Percentiles rank a stretch among this genome's conserved stretches.
Evolutionary conservation across 352 stramenopile species (phyloP).

Genomic region (Globisporangium carolinianum): DNA sequence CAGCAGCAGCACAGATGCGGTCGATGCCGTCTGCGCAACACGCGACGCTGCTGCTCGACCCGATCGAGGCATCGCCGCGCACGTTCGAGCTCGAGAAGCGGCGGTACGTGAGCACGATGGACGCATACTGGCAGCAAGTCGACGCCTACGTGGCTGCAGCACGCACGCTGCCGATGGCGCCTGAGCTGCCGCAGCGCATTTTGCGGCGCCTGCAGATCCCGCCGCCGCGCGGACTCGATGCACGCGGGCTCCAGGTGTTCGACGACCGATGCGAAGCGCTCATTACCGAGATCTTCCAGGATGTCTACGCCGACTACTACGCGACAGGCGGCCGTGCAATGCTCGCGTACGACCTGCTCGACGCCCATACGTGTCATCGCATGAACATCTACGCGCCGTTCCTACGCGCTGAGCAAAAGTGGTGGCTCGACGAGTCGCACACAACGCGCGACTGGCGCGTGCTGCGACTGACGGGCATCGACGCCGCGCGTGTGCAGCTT

Average conservation of each 20-base stretch:
- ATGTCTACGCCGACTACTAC: conserved; percentile 76
- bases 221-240: conserved; percentile 35
- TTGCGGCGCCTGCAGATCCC: conserved; percentile 68
- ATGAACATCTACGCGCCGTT: conserved; percentile 84
- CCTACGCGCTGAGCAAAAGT: conserved; percentile 73
- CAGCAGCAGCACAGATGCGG: background rate
- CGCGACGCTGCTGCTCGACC: conserved; percentile 32
- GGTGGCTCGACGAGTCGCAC: conserved; percentile 80
- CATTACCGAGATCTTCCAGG: conserved; percentile 69
- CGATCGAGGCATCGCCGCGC: conserved; percentile 42
- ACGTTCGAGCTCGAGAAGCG: conserved; percentile 80
- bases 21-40: conserved; percentile 14
- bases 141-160: conserved; percentile 46
- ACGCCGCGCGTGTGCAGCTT: conserved; percentile 32
- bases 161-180: conserved; percentile 52
- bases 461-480: conserved; percentile 70
- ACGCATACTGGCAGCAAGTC: conserved; percentile 82
- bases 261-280: conserved; percentile 60
- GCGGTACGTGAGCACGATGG: conserved; percentile 69
- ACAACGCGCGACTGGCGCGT: conserved; percentile 72
- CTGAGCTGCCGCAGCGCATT: conserved; percentile 53
- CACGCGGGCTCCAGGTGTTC: conserved; percentile 32
- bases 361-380: conserved; percentile 51
- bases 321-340: conserved; percentile 71
- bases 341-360: conserved; percentile 85